phyloP scores from a whole-genome alignment of 805 yeast species.

The Vanderwaltozyma yarrowii region DNA sequence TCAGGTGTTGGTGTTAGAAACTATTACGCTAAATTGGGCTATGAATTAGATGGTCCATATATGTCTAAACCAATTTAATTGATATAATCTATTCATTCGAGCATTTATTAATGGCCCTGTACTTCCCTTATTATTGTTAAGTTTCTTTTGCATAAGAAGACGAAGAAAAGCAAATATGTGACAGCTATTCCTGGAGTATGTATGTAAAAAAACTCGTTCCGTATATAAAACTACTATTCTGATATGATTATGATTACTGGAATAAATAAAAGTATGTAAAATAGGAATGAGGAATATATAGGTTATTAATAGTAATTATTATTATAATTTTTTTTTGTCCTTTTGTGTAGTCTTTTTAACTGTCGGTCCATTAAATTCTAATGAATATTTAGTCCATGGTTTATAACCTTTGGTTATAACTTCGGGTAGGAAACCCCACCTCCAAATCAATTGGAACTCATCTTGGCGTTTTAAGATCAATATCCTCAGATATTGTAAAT shows the following conservation, averaged over 20 bases:
- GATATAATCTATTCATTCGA: background rate
- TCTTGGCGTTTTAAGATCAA: slow-evolving; percentile 27
- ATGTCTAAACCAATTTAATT: slow-evolving; percentile 62
- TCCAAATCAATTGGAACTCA: slow-evolving; percentile 45
- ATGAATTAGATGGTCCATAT: slow-evolving; percentile 87
- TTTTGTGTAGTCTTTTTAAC: too few relatives aligned
- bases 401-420: slow-evolving; percentile 17
- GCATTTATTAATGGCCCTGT: background rate
- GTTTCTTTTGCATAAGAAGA: too few relatives aligned
- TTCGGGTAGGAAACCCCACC: slow-evolving; percentile 45
- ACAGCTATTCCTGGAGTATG: too few relatives aligned
- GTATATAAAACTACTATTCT: too few relatives aligned
- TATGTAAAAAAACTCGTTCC: too few relatives aligned
- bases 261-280: too few relatives aligned
- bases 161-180: too few relatives aligned
- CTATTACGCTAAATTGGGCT: slow-evolving; percentile 87
- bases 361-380: slow-evolving; percentile 12
- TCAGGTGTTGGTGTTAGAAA: slow-evolving; percentile 97
- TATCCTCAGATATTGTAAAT: slow-evolving; percentile 63
- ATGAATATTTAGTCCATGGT: slow-evolving; percentile 20
- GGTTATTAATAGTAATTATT: too few relatives aligned
- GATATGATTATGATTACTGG: too few relatives aligned
- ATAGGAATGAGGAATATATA: too few relatives aligned
- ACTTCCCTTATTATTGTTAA: too few relatives aligned
- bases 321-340: too few relatives aligned